Evolutionary conservation across 1,284 basidiomycete genomes (phyloP).

Genomic region (Austroboletus olivaceoglutinosus): DNA sequence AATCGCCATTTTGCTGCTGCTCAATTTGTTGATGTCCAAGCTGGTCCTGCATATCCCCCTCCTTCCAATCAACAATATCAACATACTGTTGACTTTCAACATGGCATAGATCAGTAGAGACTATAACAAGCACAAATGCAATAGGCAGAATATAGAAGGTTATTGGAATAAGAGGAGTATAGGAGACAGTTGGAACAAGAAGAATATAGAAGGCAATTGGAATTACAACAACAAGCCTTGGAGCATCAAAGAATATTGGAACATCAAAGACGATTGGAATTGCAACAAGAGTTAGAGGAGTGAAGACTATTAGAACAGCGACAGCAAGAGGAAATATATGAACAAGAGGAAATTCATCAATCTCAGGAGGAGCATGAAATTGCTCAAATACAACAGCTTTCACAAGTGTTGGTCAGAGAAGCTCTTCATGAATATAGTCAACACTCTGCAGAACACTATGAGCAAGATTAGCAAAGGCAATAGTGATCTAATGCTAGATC

Average conservation of each 20-base stretch:
- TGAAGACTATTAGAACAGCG: too few relatives aligned
- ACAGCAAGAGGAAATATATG: neutral
- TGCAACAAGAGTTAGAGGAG: neutral
- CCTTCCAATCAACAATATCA: neutral
- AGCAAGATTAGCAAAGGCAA: conserved; percentile 4
- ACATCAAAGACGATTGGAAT: neutral
- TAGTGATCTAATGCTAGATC: too few relatives aligned
- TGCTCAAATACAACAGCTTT: neutral
- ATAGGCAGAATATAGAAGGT: neutral
- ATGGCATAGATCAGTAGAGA: neutral
- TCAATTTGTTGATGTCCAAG: neutral
- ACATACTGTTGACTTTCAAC: neutral
- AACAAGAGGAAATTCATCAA: too few relatives aligned
- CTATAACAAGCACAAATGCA: neutral
- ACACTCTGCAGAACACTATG: conserved; percentile 6
- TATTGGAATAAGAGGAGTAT: too few relatives aligned
- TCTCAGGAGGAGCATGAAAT: neutral
- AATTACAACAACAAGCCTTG: too few relatives aligned
- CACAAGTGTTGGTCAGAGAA: conserved; percentile 3
- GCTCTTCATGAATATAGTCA: too few relatives aligned
- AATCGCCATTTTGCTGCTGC: too few relatives aligned
- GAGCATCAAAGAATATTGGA: too few relatives aligned
- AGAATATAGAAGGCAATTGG: too few relatives aligned
- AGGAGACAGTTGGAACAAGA: too few relatives aligned
- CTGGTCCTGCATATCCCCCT: neutral